Conservation (phyloP, 352 stramenopile species). For the Globisporangium emineosum region DNA sequence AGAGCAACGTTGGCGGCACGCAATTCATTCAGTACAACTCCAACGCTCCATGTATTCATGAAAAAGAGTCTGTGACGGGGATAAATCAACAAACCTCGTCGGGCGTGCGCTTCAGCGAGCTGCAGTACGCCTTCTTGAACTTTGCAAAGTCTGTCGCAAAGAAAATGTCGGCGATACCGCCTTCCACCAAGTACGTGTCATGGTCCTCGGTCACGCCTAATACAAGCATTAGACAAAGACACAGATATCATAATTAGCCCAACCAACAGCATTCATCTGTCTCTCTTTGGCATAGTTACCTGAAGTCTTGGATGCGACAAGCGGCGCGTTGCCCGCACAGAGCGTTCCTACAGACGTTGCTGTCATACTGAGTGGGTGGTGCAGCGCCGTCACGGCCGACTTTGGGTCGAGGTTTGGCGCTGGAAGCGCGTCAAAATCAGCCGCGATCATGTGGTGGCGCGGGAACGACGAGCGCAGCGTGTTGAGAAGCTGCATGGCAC, state of each 20-base stretch:
- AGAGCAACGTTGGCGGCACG: neutral
- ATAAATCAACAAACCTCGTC: slow-evolving; percentile 26
- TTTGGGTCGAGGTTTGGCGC: slow-evolving; percentile 55
- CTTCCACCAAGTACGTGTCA: slow-evolving; percentile 84
- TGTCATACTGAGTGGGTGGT: slow-evolving; percentile 64
- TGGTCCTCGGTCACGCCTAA: slow-evolving; percentile 76
- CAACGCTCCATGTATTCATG: neutral
- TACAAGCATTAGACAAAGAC: neutral
- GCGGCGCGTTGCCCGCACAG: slow-evolving; percentile 77
- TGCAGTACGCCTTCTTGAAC: slow-evolving; percentile 82
- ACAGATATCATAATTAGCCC: neutral
- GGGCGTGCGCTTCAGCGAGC: slow-evolving; percentile 41
- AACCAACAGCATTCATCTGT: neutral
- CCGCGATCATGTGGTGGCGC: slow-evolving; percentile 83
- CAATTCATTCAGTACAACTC: neutral
- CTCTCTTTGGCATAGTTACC: slow-evolving; percentile 19
- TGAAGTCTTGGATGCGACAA: slow-evolving; percentile 84
- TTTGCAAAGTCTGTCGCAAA: slow-evolving; percentile 87
- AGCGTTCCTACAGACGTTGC: slow-evolving; percentile 66
- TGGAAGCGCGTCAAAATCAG: slow-evolving; percentile 87
- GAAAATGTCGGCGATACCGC: slow-evolving; percentile 88
- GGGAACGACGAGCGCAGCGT: slow-evolving; percentile 75
- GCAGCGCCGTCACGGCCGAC: slow-evolving; percentile 45
- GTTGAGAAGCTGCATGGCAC: slow-evolving; percentile 85
- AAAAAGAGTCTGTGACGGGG: neutral